phyloP scores from a whole-genome alignment of 805 yeast genomes.

The Lachancea waltii region DNA sequence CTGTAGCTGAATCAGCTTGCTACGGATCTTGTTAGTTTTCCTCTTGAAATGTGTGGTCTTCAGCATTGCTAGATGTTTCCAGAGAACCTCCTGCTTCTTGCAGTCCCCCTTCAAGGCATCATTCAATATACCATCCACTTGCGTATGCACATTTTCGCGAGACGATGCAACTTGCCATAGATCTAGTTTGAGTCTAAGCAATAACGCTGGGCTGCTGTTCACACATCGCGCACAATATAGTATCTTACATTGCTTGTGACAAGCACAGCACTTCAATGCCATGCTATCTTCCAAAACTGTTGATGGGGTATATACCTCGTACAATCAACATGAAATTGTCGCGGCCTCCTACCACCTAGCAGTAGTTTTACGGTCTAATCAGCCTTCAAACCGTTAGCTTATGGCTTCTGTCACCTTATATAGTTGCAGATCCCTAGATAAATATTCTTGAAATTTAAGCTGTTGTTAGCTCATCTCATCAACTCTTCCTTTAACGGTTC shows the following conservation, averaged over 20 bases:
- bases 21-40: constrained; percentile 16
- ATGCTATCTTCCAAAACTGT: constrained; percentile 1
- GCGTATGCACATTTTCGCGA: constrained; percentile 13
- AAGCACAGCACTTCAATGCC: constrained; percentile 14
- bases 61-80: constrained; percentile 5
- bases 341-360: no score
- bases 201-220: constrained; percentile 22
- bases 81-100: constrained; percentile 3
- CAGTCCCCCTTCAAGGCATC: constrained; percentile 12
- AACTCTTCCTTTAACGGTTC: no score
- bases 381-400: no score
- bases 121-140: constrained; percentile 19
- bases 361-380: no score
- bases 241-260: constrained; percentile 15
- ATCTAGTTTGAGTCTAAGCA: constrained; percentile 16
- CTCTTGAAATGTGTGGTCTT: constrained; percentile 10
- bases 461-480: no score
- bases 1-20: constrained; percentile 11
- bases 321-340: no score
- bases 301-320: no score
- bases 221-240: constrained; percentile 27
- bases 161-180: constrained; percentile 13
- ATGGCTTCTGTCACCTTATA: no score
- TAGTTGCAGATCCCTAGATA: no score
- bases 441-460: no score